Conservation (phyloP, 2,329 filamentous ascomycete genomes). For the Aspergillus sp. region DNA sequence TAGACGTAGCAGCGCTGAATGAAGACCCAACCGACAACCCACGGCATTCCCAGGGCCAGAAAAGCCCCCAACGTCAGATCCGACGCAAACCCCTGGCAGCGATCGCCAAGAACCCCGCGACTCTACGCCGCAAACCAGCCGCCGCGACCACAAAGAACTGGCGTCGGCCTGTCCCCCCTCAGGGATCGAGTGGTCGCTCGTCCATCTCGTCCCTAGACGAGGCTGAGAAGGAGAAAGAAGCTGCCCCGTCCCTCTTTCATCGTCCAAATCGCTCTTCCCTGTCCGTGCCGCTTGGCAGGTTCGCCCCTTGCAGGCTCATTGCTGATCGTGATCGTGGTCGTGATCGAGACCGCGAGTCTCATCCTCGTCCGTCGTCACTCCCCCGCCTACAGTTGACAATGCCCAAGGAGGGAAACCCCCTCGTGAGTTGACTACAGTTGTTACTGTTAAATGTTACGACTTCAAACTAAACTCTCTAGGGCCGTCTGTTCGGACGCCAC, state of each 20-base stretch:
- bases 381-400: not conserved
- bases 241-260: not conserved
- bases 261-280: not conserved
- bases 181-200: not conserved
- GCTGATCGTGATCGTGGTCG: not conserved
- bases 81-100: not conserved
- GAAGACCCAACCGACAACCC: not conserved
- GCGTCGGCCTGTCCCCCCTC: too few relatives aligned
- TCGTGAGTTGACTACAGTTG: not conserved
- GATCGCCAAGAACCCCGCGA: not conserved
- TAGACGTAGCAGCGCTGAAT: slow-evolving; percentile 15
- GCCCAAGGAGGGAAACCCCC: not conserved
- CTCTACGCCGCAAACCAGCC: not conserved
- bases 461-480: not conserved
- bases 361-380: not conserved
- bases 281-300: not conserved
- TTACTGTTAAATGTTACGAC: too few relatives aligned
- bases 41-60: not conserved
- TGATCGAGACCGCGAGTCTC: not conserved
- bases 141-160: not conserved
- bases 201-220: not conserved
- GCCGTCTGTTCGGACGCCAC: not conserved
- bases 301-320: not conserved
- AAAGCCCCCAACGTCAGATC: not conserved
- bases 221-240: not conserved